Evolutionary conservation across 768 basidiomycete species (phyloP), one percentile per base, ranked within the genome.

Genomic region (Amanita phalloides): DNA sequence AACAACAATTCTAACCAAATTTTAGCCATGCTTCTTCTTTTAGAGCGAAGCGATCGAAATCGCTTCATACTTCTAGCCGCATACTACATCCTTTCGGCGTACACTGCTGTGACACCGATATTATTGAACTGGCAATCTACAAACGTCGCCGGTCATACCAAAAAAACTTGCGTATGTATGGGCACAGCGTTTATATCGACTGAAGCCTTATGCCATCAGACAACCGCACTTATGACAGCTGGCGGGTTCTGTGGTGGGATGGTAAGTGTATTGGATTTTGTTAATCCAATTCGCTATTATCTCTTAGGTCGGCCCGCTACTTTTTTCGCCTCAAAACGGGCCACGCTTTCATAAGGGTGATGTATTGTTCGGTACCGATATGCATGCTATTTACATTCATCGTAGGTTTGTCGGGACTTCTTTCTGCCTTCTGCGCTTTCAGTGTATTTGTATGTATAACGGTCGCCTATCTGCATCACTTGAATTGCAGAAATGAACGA

Each of bases 61-160:
- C 60, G 61, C 26, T 58, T 64, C 14, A 44, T 60, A 3, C 54
- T 69, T 5, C 56, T 69, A 4, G 56, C 60, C 11, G 63, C 65
- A 0, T 69, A 66, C 54, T 67, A 69, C 45, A 51, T 64, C n/a
- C 49, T 66, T 2, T 55, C 65, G 7, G 39, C 58, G 8, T 56
- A 58, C 9, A 57, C 51, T 13, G 57, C 62, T 17, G 52, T 61
- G 17, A 51, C 52, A 1, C 64, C 68, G 0, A 57, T 58, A 10
- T 55, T 69, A 32, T 53, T 65, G 14, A 66, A 64, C 45, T 69
- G 67, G 67, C 64, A 67, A 44, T 60, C 65, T 13, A 60, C 66
- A 1, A 69, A 69, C 49, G 65, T 66, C 6, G 67, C 67, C 6
- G 67, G 67, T 1, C 66, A 64, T 45, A 64, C 64, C 2, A 65